These are phyloP conservation scores for Myxozyma udenii DNA, from an alignment of 805 yeast species.

Conservation along the genomic window DNA sequence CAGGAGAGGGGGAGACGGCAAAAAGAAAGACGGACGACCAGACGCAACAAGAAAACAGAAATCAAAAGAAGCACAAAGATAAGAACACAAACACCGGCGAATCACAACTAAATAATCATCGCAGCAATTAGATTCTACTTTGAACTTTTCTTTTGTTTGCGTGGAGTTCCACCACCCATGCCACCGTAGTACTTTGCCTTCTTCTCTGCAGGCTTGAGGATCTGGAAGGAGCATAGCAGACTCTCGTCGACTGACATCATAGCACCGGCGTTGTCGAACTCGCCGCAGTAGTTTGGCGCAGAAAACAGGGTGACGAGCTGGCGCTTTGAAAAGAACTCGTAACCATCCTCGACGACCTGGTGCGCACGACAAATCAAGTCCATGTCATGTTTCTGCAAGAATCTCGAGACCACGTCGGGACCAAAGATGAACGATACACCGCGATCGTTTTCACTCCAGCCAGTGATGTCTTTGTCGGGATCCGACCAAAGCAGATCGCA, in stretches of 20 bases:
- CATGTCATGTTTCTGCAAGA: constrained; percentile 95
- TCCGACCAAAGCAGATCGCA: constrained; percentile 98
- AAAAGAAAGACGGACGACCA: neutral
- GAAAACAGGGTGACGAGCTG: constrained; percentile 92
- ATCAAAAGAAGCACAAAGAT: neutral
- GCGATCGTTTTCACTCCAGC: constrained; percentile 99
- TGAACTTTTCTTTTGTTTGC: constrained; percentile 25
- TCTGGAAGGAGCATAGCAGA: constrained; percentile 83
- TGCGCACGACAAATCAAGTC: constrained; percentile 98
- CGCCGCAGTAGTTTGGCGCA: constrained; percentile 96
- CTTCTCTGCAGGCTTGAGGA: constrained; percentile 96
- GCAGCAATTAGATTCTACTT: constrained; percentile 4
- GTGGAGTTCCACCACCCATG: constrained; percentile 35
- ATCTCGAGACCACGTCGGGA: constrained; percentile 97
- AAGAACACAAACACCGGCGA: neutral
- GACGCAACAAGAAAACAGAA: too few relatives aligned
- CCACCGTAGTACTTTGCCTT: constrained; percentile 61
- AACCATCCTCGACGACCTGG: constrained; percentile 98
- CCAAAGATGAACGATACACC: constrained; percentile 99
- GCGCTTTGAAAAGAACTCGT: constrained; percentile 93
- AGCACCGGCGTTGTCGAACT: constrained; percentile 98
- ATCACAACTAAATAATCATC: neutral
- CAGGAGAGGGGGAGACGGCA: neutral
- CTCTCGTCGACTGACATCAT: constrained; percentile 99
- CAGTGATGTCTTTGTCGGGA: constrained; percentile 96